Evolutionary conservation across 2,329 filamentous ascomycete species (phyloP).

Genomic region (Cladosporium sp.): DNA sequence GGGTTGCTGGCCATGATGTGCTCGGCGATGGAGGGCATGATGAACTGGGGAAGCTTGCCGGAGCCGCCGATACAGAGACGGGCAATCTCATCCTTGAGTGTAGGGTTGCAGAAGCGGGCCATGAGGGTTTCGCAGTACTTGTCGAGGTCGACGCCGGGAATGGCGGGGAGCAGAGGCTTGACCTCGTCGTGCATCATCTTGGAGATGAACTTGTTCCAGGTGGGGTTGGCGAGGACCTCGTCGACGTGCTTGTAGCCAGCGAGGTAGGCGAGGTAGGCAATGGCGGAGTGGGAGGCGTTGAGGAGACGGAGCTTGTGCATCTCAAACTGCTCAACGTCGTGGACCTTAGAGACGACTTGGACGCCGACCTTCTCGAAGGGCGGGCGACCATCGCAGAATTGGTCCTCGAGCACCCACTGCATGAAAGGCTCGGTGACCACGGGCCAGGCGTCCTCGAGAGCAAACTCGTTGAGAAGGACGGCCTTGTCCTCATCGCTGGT

Average conservation of each 20-base stretch:
- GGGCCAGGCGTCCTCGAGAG: constrained; percentile 54
- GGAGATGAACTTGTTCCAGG: constrained; percentile 51
- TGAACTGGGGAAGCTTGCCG: constrained; percentile 56
- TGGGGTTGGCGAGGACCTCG: constrained; percentile 53
- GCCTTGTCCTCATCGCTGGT: constrained; percentile 49
- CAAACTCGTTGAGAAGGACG: constrained; percentile 47
- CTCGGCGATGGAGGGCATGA: constrained; percentile 52
- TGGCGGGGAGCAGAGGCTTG: constrained; percentile 53
- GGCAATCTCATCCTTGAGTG: constrained; percentile 57
- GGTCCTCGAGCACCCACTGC: constrained; percentile 58
- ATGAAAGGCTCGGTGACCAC: constrained; percentile 58
- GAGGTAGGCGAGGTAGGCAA: constrained; percentile 54
- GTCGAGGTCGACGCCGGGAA: constrained; percentile 53
- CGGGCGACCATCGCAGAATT: constrained; percentile 53
- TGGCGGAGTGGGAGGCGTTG: constrained; percentile 55
- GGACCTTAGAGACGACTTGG: constrained; percentile 54
- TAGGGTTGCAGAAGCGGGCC: constrained; percentile 58
- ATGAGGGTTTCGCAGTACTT: constrained; percentile 55
- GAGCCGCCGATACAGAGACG: constrained; percentile 54
- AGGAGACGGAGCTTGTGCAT: constrained; percentile 59
- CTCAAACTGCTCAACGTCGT: constrained; percentile 56
- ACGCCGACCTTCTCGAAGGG: constrained; percentile 55
- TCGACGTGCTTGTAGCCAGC: constrained; percentile 57
- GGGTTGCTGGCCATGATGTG: constrained; percentile 45
- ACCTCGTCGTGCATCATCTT: constrained; percentile 59